A percentile compares a stretch with the other conserved stretches of the same genome.
Conservation (phyloP, 2,329 filamentous ascomycete genomes). For the Ilyonectria sp. region DNA sequence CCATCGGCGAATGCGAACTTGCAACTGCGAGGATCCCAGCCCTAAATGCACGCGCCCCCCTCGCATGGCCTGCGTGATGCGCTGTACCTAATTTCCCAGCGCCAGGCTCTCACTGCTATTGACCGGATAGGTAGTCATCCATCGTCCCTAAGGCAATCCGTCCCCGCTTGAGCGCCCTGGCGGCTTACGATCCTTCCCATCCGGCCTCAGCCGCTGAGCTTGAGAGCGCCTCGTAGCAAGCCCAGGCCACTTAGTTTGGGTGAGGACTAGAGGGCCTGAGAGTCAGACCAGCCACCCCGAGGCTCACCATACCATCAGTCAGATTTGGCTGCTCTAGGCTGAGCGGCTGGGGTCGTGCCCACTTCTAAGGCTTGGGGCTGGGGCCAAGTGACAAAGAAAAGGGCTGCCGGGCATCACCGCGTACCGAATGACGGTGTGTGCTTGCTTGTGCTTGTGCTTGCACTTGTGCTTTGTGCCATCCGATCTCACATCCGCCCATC, state of each 20-base stretch:
- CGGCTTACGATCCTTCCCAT: constrained; percentile 46
- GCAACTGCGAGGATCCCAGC: constrained; percentile 30
- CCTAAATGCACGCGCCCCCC: constrained; percentile 23
- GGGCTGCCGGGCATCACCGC: constrained; percentile 21
- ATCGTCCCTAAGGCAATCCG: constrained; percentile 18
- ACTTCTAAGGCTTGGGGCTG: constrained; percentile 35
- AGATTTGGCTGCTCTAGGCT: constrained; percentile 42
- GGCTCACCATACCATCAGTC: constrained; percentile 32
- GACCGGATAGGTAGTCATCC: constrained; percentile 27
- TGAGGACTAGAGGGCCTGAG: constrained; percentile 26
- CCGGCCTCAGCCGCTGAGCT: constrained; percentile 43
- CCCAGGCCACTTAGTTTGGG: constrained; percentile 25
- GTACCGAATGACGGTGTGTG: constrained; percentile 2
- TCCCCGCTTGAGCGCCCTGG: constrained; percentile 44
- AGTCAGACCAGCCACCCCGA: constrained; percentile 31
- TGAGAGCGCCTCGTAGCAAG: constrained; percentile 41
- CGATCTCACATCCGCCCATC: constrained; percentile 15
- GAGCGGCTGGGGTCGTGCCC: constrained; percentile 34
- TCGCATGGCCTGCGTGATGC: constrained; percentile 27
- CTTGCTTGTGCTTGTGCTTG: constrained; percentile 13
- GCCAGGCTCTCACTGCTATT: constrained; percentile 25
- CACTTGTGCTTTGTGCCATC: constrained; percentile 14
- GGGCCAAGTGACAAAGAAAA: constrained; percentile 19
- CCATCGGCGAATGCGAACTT: constrained; percentile 14
- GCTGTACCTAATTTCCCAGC: constrained; percentile 36